Base-by-base conservation (phyloP, 495 filamentous ascomycete genomes). In the Glonium stellatum region DNA sequence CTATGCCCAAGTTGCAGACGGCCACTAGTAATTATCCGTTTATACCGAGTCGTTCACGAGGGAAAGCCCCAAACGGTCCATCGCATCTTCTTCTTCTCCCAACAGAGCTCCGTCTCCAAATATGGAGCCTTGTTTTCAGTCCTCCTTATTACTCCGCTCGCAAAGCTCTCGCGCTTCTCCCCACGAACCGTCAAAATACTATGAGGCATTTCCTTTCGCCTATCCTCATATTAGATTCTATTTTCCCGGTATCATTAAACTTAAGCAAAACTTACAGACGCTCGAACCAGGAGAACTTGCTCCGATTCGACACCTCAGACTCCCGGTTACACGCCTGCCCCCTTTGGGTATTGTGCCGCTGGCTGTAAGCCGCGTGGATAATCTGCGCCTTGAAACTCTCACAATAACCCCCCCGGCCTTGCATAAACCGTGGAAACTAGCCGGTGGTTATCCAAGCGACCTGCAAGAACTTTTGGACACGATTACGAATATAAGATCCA, bases 31-130 rank as follows among this genome's bases (percentile, higher is more conserved):
- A 31, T 31, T 6, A 6, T 31, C 27, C 27, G 27, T 3, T 31
- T 6, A 31, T 3, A 2, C 2, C 27, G 27, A 31, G 6, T 31
- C 27, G 27, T 31, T 31, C 27, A 6, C 27, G 27, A 31, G 6
- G 27, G 6, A 31, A 31, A 6, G 27, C 6, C 27, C 27, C 27
- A 31, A 31, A 31, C 3, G 27, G 3, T 31, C 44, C 48, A 13
- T 51, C 48, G 11, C 48, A 9, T 22, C 48, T 51, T 15, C 48
- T 51, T 23, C 31, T 57, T 13, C 71, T 81, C 11, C 76, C 79
- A 31, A 49, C 73, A 35, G 79, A 81, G 70, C 72, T 80, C 36
- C 78, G 79, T 52, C 71, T 78, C 51, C 66, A 78, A 39, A 77
- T 82, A 63, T 82, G 76, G 76, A 63, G 66, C 19, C n/a, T 25